Evolutionary conservation across 73 alveolate species (phyloP), one percentile per base, ranked within the genome.

Genomic region (Paramecium tetraurelia): DNA sequence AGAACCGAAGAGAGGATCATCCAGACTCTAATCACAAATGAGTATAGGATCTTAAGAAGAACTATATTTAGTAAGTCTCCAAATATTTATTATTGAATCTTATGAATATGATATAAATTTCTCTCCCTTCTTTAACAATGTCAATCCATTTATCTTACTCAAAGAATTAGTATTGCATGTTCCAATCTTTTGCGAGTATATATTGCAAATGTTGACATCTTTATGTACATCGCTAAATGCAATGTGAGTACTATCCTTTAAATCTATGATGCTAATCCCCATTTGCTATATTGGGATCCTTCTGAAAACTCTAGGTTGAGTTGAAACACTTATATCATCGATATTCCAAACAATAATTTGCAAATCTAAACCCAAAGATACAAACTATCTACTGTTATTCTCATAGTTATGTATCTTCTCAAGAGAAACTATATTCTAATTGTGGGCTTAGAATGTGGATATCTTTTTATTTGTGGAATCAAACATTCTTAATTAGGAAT

Each of bases 81-180:
- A 77, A 16, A 77, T 77, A 41, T 77, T 77, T 18, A 80, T 80
- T 10, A 80, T 80, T 18, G 90, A 80, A 80, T 80, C 90, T n/a
- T 44, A 21, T 8, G 90, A 80, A 44, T 80, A 80, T 1, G 76
- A 80, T 4, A 80, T 10, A 21, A 80, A 48, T 35, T 80, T 80
- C 31, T 80, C 90, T 43, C 90, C 76, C 22, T 80, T 80, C 24
- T 80, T 80, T 44, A 80, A 48, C 0, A 80, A 29, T 20, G 90
- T 80, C n/a, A 80, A 43, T 80, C 76, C 90, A 80, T 80, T 80
- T 44, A 80, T 80, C 48, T 80, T 80, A 21, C 46, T 41, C 38
- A 80, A 80, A 80, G 44, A 57, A 22, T 44, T 80, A 10, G 90
- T 44, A 46, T 40, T 80, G 7, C 18, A 20, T 20, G 71, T 44